These are phyloP conservation scores for Cystobasidium ongulense DNA, from an alignment of 768 basidiomycete genomes.

Conservation along the genomic window DNA sequence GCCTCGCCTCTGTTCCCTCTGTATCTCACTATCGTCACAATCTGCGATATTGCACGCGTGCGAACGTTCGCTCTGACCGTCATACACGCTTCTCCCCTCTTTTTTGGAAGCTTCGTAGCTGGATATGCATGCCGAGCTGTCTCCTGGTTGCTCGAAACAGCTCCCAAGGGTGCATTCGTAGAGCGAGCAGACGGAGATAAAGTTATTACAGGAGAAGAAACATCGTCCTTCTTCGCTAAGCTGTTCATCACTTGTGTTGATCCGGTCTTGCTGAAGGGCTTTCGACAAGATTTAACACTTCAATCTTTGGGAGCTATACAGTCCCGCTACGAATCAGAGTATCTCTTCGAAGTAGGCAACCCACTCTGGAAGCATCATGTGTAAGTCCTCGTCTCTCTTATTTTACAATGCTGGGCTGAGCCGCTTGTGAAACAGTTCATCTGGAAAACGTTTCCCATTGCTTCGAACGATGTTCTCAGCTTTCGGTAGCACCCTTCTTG, in stretches of 20 bases:
- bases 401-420: not conserved
- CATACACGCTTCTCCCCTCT: not conserved
- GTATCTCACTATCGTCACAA: not conserved
- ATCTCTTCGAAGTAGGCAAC: not conserved
- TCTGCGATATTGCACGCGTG: slow-evolving; percentile 22
- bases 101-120: slow-evolving; percentile 11
- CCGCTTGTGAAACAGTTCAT: not conserved
- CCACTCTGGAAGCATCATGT: not conserved
- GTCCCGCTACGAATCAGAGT: slow-evolving; percentile 14
- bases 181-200: slow-evolving; percentile 10
- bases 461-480: slow-evolving; percentile 22
- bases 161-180: slow-evolving; percentile 26
- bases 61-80: slow-evolving; percentile 22
- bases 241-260: slow-evolving; percentile 22
- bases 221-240: slow-evolving; percentile 26
- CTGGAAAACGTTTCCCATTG: not conserved
- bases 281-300: not conserved
- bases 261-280: slow-evolving; percentile 13
- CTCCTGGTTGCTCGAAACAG: slow-evolving; percentile 14
- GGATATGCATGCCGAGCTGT: not conserved
- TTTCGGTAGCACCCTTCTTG: slow-evolving; percentile 6
- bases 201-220: slow-evolving; percentile 9
- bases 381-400: not conserved
- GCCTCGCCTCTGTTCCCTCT: slow-evolving; percentile 17
- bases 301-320: slow-evolving; percentile 12